phyloP scores from a whole-genome alignment of 2,329 filamentous ascomycete genomes.

The Fusarium sp. region DNA sequence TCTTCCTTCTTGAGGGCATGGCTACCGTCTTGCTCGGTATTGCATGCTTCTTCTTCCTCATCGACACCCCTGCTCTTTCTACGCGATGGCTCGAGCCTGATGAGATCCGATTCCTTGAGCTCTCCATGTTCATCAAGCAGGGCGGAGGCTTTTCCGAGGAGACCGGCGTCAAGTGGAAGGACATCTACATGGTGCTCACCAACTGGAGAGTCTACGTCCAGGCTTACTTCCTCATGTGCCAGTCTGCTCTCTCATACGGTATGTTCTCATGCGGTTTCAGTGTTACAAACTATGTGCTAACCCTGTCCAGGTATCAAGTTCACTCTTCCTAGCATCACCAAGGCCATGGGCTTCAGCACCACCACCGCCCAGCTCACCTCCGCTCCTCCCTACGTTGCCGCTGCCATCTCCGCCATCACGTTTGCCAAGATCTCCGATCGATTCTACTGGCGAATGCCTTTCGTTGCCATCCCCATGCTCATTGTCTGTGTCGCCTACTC shows the following conservation, averaged over 20 bases:
- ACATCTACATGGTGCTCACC: slow-evolving; percentile 44
- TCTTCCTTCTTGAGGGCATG: slow-evolving; percentile 44
- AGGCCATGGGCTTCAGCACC: slow-evolving; percentile 43
- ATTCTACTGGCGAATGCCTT: slow-evolving; percentile 54
- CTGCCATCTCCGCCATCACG: slow-evolving; percentile 69
- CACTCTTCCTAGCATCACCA: slow-evolving; percentile 41
- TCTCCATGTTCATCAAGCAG: slow-evolving; percentile 49
- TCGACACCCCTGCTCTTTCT: slow-evolving; percentile 53
- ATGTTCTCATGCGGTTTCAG: background rate
- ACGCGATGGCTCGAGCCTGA: slow-evolving; percentile 48
- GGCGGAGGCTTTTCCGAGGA: slow-evolving; percentile 44
- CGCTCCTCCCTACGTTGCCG: slow-evolving; percentile 68
- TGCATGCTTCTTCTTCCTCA: slow-evolving; percentile 59
- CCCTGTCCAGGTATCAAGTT: slow-evolving; percentile 39
- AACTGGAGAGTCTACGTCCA: slow-evolving; percentile 49
- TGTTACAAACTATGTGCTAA: background rate
- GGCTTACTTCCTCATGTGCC: slow-evolving; percentile 46
- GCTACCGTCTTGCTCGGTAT: slow-evolving; percentile 52
- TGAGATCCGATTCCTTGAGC: slow-evolving; percentile 43
- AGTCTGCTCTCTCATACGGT: slow-evolving; percentile 45
- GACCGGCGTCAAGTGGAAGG: slow-evolving; percentile 36
- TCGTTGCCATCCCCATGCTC: slow-evolving; percentile 35
- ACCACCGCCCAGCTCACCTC: slow-evolving; percentile 57
- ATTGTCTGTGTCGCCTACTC: slow-evolving; percentile 39
- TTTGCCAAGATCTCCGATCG: slow-evolving; percentile 75